Conservation (phyloP, 2,329 filamentous ascomycete genomes). For the Arthroderma sp. region DNA sequence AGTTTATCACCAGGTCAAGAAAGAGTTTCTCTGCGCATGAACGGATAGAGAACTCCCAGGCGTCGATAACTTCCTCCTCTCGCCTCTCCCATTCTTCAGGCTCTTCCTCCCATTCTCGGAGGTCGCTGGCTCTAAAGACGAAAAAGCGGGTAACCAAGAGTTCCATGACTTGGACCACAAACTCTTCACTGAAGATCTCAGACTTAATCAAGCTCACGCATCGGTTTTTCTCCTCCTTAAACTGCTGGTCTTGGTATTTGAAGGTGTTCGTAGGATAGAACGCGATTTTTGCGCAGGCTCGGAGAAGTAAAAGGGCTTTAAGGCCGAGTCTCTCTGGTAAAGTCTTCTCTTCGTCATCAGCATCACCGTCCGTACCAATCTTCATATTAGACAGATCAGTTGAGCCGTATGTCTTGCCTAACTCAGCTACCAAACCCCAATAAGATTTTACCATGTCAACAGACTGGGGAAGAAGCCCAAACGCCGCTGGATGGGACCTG, state of each 20-base stretch:
- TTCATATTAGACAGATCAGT: slow-evolving; percentile 23
- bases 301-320: slow-evolving; percentile 68
- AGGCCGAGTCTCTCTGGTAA: slow-evolving; percentile 69
- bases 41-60: slow-evolving; percentile 84
- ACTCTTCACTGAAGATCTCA: slow-evolving; percentile 60
- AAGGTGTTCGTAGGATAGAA: slow-evolving; percentile 72
- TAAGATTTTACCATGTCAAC: slow-evolving; percentile 67
- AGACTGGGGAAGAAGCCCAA: slow-evolving; percentile 68
- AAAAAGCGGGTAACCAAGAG: slow-evolving; percentile 78
- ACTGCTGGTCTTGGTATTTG: slow-evolving; percentile 62
- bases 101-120: slow-evolving; percentile 86
- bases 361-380: slow-evolving; percentile 34
- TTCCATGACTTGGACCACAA: slow-evolving; percentile 73
- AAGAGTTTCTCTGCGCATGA: slow-evolving; percentile 91
- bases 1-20: slow-evolving; percentile 78
- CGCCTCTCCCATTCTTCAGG: slow-evolving; percentile 91
- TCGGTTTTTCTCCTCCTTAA: slow-evolving; percentile 62
- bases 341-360: slow-evolving; percentile 39
- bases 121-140: slow-evolving; percentile 69
- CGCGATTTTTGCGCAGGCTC: slow-evolving; percentile 73
- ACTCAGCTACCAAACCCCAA: slow-evolving; percentile 67
- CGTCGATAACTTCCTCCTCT: slow-evolving; percentile 72
- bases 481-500: slow-evolving; percentile 64
- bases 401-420: slow-evolving; percentile 54
- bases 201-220: slow-evolving; percentile 59